Conservation (phyloP, 2,329 filamentous ascomycete species). For the Venturia asperata region DNA sequence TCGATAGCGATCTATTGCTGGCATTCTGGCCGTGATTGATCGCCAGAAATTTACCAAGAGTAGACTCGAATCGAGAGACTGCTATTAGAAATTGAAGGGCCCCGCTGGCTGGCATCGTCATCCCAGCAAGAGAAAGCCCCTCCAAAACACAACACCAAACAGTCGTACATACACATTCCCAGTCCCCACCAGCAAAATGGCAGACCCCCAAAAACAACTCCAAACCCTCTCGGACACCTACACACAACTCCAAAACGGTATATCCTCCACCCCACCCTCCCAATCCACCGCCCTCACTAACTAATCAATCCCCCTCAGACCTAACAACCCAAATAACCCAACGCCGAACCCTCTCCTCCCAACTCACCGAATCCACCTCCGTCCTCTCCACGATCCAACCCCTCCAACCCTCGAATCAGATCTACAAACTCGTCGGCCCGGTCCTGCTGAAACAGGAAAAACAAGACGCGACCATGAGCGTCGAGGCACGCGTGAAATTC, state of each 20-base stretch:
- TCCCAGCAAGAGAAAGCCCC: background rate
- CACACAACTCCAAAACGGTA: slow-evolving; percentile 77
- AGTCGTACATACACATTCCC: background rate
- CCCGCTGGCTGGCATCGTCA: background rate
- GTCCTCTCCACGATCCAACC: slow-evolving; percentile 44
- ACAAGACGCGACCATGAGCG: slow-evolving; percentile 79
- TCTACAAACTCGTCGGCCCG: slow-evolving; percentile 93
- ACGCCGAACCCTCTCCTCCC: slow-evolving; percentile 85
- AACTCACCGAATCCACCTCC: slow-evolving; percentile 84
- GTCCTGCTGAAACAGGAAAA: slow-evolving; percentile 93
- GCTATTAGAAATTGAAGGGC: background rate
- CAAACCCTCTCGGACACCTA: slow-evolving; percentile 83
- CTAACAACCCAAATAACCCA: slow-evolving; percentile 68
- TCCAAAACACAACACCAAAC: background rate
- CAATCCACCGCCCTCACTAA: slow-evolving; percentile 53
- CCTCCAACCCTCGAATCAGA: slow-evolving; percentile 73
- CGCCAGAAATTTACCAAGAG: background rate
- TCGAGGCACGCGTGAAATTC: slow-evolving; percentile 84
- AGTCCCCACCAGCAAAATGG: slow-evolving; percentile 43
- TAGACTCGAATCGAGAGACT: background rate
- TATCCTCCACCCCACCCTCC: slow-evolving; percentile 70
- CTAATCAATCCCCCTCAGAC: slow-evolving; percentile 47
- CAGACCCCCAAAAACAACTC: slow-evolving; percentile 66
- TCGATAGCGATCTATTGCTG: background rate
- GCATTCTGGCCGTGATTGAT: too few relatives aligned